A percentile compares a stretch with the other conserved stretches of the same genome.
Evolutionary conservation across 345 rosid genomes (phyloP).

Genomic region (Eutrema heterophyllum): DNA sequence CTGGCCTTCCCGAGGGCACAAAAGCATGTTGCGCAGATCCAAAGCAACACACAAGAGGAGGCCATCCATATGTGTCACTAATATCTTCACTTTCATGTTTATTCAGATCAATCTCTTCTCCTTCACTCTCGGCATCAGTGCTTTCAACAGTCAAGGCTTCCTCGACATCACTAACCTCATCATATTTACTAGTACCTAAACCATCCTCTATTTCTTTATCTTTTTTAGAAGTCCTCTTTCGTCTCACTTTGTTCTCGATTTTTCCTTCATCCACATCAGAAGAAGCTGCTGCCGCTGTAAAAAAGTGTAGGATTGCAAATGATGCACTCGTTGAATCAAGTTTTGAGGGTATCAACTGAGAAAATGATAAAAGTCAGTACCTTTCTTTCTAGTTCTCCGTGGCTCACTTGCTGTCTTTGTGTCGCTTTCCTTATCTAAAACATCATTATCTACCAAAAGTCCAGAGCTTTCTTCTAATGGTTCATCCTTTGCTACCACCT

Average conservation of each 20-base stretch:
- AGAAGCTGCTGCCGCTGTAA: constrained; percentile 36
- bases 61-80: constrained; percentile 78
- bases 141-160: constrained; percentile 32
- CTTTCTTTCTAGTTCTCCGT: constrained; percentile 43
- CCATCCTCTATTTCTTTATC: constrained; percentile 34
- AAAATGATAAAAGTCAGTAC: constrained; percentile 25
- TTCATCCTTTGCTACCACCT: constrained; percentile 23
- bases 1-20: constrained; percentile 82
- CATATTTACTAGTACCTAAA: constrained; percentile 29
- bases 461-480: constrained; percentile 35
- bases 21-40: constrained; percentile 89
- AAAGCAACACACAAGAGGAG: constrained; percentile 94
- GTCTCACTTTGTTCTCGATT: constrained; percentile 50
- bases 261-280: constrained; percentile 40
- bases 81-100: constrained; percentile 62
- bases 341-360: not conserved
- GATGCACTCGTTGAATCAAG: not conserved
- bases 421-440: constrained; percentile 30
- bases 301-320: not conserved
- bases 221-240: constrained; percentile 38
- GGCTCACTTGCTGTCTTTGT: not conserved
- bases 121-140: constrained; percentile 50
- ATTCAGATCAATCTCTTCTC: constrained; percentile 51
- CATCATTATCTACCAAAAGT: constrained; percentile 21
- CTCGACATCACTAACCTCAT: constrained; percentile 44